Evolutionary conservation across 2,329 filamentous ascomycete genomes (phyloP).

Genomic region (Diaporthe batatas): DNA sequence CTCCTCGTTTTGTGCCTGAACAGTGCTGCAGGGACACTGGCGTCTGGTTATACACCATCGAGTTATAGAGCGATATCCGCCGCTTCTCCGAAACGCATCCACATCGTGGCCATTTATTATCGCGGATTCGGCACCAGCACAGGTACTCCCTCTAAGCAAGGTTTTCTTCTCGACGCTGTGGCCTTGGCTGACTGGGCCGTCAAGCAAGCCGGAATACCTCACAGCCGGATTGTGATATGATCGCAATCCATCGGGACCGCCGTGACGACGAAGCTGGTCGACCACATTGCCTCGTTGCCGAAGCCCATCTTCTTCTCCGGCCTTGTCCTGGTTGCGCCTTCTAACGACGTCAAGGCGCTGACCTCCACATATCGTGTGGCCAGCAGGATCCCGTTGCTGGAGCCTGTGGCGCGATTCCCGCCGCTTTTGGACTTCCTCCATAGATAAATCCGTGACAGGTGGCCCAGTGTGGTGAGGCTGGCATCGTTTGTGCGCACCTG

Average conservation of each 20-base stretch:
- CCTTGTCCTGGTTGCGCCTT: slow-evolving; percentile 68
- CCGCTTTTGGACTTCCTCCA: slow-evolving; percentile 60
- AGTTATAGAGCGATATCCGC: slow-evolving; percentile 70
- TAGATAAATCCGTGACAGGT: slow-evolving; percentile 52
- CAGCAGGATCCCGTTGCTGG: slow-evolving; percentile 66
- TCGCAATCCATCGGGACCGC: slow-evolving; percentile 71
- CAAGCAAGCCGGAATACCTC: slow-evolving; percentile 63
- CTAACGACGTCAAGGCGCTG: slow-evolving; percentile 66
- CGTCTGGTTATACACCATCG: slow-evolving; percentile 65
- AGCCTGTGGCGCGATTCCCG: slow-evolving; percentile 63
- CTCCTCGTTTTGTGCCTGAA: slow-evolving; percentile 65
- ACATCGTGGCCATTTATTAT: slow-evolving; percentile 72
- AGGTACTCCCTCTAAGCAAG: slow-evolving; percentile 67
- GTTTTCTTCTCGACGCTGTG: slow-evolving; percentile 66
- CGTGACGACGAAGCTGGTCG: slow-evolving; percentile 49
- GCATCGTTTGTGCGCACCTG: slow-evolving; percentile 49
- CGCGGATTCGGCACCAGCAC: slow-evolving; percentile 69
- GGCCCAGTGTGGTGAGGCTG: slow-evolving; percentile 62
- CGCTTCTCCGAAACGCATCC: slow-evolving; percentile 63
- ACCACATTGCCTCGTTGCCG: slow-evolving; percentile 48
- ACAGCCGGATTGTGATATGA: slow-evolving; percentile 68
- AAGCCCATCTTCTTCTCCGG: slow-evolving; percentile 64
- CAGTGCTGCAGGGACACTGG: slow-evolving; percentile 69
- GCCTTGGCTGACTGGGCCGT: slow-evolving; percentile 67
- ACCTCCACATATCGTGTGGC: slow-evolving; percentile 70